Evolutionary conservation across 1,284 basidiomycete genomes (phyloP), one percentile per base, ranked within the genome.

Genomic region (Naganishia liquefaciens): DNA sequence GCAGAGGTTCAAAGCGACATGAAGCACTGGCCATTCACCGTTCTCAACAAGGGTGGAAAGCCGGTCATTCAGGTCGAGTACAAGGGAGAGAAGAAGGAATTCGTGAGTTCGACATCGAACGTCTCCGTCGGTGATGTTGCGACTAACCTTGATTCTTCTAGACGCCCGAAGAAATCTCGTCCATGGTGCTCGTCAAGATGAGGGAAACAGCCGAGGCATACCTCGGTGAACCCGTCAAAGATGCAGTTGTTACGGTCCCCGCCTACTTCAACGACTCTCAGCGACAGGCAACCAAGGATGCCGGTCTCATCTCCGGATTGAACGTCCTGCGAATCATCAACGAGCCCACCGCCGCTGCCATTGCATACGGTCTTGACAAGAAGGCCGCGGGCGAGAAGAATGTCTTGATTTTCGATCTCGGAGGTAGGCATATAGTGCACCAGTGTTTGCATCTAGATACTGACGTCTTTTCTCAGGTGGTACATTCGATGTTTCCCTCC

Each of bases 201-300:
- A 93, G 91, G 84, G 95, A 98, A 83, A 92, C 87, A 63, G 94
- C 94, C 53, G 95, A 98, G 83, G 90, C 94, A 25, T 97, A 98
- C 83, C 88, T 99, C 72, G 95, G 94, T 69, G 81, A 80, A 64
- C 86, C 83, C 70, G 84, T 95, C 77, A 87, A 80, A 76, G 90
- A 94, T 76, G 95, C 95, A 68, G 93, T 96, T 72, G 87, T 96
- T 76, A 93, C 91, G 60, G 75, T 77, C 62, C 75, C 75, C 49
- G 92, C 93, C 62, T 96, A 98, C 85, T 98, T 98, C 86, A 95
- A 95, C 80, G 93, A 95, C 82, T 93, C 93, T 17, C 92, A 95
- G 79, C 89, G 93, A 76, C 92, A 94, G 78, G 93, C 93, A 21
- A 95, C 92, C 73, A 95, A 95, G 84, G 93, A 95, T 74, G 92